Evolutionary conservation across 305 asterid species (phyloP), one percentile per base, ranked within the genome.

Genomic region (Withania somnifera): DNA sequence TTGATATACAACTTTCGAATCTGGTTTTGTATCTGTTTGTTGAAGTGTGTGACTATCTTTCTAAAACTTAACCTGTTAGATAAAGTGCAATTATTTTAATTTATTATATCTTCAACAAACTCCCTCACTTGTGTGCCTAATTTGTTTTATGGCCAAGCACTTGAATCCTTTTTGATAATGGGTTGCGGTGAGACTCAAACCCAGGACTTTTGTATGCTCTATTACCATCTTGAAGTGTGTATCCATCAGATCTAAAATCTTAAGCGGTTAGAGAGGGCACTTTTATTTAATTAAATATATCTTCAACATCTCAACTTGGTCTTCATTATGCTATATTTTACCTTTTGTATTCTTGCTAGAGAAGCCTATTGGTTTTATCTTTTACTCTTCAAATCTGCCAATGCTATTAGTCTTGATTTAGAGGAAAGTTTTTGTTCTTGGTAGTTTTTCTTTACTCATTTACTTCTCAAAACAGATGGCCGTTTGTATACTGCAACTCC

Each of bases 401-500:
- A 75, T 28, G 61, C 15, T n/a, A 50, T 75, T 50, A 10, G 26
- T 75, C 28, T 9, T 47, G 6, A 50, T 50, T 50, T 75, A 50
- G 28, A 50, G 61, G 61, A 14, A 50, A 50, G 57, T 28, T 5
- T 17, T 75, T 26, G 79, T 75, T 19, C 14, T 53, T 78, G 50
- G 36, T 75, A 73, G 45, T 61, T 64, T 53, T 60, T 86, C 54
- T 61, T 82, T 84, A 84, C 69, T 54, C 24, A 24, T 82, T 73
- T 53, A 40, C 24, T 51, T 84, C 50, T 77, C 26, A 5, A 64
- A 66, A 42, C 91, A 95, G 99, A 95, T 87, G 97, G 99, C n/a
- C 91, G 97, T 51, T 78, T 93, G 85, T 93, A 92, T 88, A 85
- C 93, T 73, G 97, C 98, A 79, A 96, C 98, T 69, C 97, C 97